Percentiles rank a stretch among this genome's conserved stretches.
Conservation (phyloP, 2,329 filamentous ascomycete species). For the Trichoderma guizhouense region DNA sequence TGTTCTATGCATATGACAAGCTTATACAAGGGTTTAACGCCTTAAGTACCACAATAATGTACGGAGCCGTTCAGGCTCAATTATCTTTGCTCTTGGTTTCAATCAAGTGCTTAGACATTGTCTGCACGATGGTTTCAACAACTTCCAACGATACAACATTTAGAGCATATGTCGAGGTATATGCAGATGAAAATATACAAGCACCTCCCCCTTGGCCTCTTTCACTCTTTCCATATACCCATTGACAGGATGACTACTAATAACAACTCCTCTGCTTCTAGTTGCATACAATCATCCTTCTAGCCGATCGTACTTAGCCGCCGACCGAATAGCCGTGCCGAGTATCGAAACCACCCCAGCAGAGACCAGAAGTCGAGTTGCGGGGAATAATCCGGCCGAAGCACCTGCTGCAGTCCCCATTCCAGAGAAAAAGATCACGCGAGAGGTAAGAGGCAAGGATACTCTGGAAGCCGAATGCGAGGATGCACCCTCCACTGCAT, state of each 20-base stretch:
- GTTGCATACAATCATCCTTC: neutral
- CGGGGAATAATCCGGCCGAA: neutral
- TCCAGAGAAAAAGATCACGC: neutral
- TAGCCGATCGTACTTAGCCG: neutral
- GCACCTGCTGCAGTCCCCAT: too few species aligned
- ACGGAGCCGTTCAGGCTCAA: neutral
- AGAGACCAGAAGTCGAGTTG: neutral
- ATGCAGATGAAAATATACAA: neutral
- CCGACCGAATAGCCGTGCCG: neutral
- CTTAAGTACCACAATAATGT: neutral
- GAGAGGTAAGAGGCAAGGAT: neutral
- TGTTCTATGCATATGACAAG: neutral
- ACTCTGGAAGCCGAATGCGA: neutral
- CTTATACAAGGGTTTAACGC: neutral
- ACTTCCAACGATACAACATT: neutral
- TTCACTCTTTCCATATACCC: neutral
- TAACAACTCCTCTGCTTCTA: neutral
- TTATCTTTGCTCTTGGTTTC: neutral
- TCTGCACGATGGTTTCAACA: neutral
- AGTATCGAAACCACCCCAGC: neutral
- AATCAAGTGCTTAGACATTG: accelerated
- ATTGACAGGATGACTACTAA: neutral
- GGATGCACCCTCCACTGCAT: too few species aligned
- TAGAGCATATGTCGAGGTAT: neutral
- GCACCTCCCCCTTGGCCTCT: neutral